Conservation (phyloP, 768 basidiomycete species). For the Cyclocybe cylindracea region DNA sequence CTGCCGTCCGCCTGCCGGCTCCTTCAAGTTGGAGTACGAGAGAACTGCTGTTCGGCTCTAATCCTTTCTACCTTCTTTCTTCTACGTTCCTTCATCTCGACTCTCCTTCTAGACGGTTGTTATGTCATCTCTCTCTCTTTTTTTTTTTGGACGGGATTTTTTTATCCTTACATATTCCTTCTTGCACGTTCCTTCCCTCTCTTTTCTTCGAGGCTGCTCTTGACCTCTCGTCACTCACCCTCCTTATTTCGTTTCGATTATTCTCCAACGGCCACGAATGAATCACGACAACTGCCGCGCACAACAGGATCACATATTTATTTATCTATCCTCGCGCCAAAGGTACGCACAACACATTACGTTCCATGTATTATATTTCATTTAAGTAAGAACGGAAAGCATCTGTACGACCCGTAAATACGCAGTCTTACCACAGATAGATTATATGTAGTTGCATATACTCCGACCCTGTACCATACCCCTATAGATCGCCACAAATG, state of each 20-base stretch:
- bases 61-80: conserved; percentile 9
- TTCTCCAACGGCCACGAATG: conserved; percentile 1
- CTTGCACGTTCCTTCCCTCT: not conserved
- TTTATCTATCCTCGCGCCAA: conserved; percentile 11
- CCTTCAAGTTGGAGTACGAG: conserved; percentile 56
- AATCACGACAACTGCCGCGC: conserved; percentile 11
- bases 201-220: too few relatives aligned
- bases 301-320: conserved; percentile 9
- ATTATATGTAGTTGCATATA: conserved; percentile 11
- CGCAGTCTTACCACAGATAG: conserved; percentile 8
- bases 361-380: too few relatives aligned
- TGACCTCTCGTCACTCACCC: conserved; percentile 10
- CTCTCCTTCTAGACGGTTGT: not conserved
- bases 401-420: too few relatives aligned
- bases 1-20: conserved; percentile 59
- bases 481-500: too few relatives aligned
- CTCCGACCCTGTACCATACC: conserved; percentile 9
- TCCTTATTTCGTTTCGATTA: conserved; percentile 11
- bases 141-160: conserved; percentile 6
- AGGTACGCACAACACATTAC: too few relatives aligned
- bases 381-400: too few relatives aligned
- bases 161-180: conserved; percentile 4
- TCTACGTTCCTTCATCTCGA: not conserved
- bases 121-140: not conserved
- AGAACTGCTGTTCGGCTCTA: conserved; percentile 37